Conservation (phyloP, 1,139 yeast genomes). For the Yamadazyma pseudoaaseri region DNA sequence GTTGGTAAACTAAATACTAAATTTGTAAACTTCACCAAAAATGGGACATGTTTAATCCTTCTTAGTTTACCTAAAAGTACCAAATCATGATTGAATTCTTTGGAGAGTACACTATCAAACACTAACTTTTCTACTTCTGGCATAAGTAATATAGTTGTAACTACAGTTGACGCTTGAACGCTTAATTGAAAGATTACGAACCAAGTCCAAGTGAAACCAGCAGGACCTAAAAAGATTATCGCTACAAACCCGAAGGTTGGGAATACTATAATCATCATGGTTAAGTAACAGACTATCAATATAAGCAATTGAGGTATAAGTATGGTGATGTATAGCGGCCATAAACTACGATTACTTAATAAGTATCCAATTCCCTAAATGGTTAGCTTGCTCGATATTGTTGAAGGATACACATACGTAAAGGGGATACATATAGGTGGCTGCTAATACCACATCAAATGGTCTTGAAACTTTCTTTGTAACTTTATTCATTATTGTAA, state of each 20-base stretch:
- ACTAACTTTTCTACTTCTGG: conserved; percentile 55
- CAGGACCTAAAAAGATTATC: conserved; percentile 51
- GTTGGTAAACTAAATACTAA: conserved; percentile 24
- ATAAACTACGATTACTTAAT: conserved; percentile 40
- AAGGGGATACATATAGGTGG: conserved; percentile 14
- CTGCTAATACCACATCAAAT: conserved; percentile 5
- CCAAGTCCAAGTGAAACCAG: conserved; percentile 56
- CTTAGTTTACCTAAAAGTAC: conserved; percentile 47
- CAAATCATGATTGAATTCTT: conserved; percentile 49
- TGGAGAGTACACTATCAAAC: conserved; percentile 57
- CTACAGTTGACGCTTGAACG: conserved; percentile 47
- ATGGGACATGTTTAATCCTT: conserved; percentile 34
- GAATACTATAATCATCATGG: conserved; percentile 40
- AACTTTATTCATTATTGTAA: not conserved
- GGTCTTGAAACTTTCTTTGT: conserved; percentile 4
- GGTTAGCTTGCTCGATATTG: conserved; percentile 7
- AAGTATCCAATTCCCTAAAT: conserved; percentile 47
- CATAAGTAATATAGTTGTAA: conserved; percentile 50
- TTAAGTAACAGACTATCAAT: conserved; percentile 38
- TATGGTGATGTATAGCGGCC: conserved; percentile 51
- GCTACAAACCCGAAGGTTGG: conserved; percentile 50
- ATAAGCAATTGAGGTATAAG: conserved; percentile 52
- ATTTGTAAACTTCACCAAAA: conserved; percentile 23
- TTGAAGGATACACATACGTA: conserved; percentile 11
- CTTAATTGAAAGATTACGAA: conserved; percentile 52